Base-by-base conservation (phyloP, 768 basidiomycete species). In the Podaxis carcinomalis region DNA sequence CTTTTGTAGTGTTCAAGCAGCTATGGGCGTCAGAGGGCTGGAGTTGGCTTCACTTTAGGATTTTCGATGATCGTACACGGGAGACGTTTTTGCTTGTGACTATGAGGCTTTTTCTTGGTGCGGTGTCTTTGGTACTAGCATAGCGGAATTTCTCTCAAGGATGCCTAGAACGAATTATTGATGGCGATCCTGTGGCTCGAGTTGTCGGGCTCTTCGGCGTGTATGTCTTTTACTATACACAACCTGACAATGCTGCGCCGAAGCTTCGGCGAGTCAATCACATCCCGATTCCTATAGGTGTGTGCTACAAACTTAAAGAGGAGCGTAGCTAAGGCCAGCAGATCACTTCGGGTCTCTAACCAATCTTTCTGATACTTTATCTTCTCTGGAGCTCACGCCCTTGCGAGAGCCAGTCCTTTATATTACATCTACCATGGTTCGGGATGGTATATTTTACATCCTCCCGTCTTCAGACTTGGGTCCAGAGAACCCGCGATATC, bases 31-130 rank as follows among this genome's bases (percentile, higher is more conserved):
- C 74, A 4, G 79, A 82, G 62, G 88, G 89, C 21, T 94, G 92
- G 92, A 74, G 77, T 35, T 90, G 84, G 83, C 71, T 91, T 47
- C 90, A 92, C 68, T 81, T 93, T 74, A 86, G 82, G 69, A 84
- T 87, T 3, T 83, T 89, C 61, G 90, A 93, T 66, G 73, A 78
- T 46, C 80, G 88, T 52, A 76, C 87, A 21, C 82, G 92, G 39
- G 83, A 87, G 50, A 69, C 75, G 0, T 90, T 91, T 70, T 71
- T 93, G 28, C 76, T 76, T 36, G 78, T 84, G 9, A 81, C 84
- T 1, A 73, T 80, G 56, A 76, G 91, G 50, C 72, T 91, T 19
- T 89, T 93, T 68, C 73, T 85, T 42, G 90, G 92, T 90, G 66
- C 47, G 83, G 35, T 27, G 42, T 13, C 14, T 46, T 1, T 52